Conservation (phyloP, 805 yeast genomes). For the Cyberlindnera suaveolens region DNA sequence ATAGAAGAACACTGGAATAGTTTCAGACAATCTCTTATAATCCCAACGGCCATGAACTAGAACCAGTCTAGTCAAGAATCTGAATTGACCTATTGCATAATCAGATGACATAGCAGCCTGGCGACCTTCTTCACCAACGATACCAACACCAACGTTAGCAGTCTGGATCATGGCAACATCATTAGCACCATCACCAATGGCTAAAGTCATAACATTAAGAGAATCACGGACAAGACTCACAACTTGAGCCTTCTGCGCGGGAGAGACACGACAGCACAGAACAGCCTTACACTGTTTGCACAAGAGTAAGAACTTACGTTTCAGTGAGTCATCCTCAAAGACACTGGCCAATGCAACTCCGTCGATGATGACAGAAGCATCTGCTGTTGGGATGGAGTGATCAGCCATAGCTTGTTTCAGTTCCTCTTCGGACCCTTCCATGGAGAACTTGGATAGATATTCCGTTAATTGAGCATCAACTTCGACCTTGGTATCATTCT, state of each 20-base stretch:
- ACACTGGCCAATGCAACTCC: constrained; percentile 66
- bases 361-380: constrained; percentile 65
- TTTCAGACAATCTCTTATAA: constrained; percentile 71
- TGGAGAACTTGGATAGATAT: constrained; percentile 39
- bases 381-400: constrained; percentile 65
- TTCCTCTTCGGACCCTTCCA: constrained; percentile 55
- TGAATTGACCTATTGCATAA: constrained; percentile 78
- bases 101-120: constrained; percentile 87
- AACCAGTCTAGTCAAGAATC: constrained; percentile 59
- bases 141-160: constrained; percentile 65
- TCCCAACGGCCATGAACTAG: constrained; percentile 85
- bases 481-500: constrained; percentile 8
- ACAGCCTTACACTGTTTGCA: constrained; percentile 82
- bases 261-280: constrained; percentile 96
- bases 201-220: constrained; percentile 75
- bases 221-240: constrained; percentile 71
- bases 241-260: constrained; percentile 92
- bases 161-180: constrained; percentile 90
- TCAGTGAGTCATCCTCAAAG: constrained; percentile 33
- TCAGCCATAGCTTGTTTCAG: constrained; percentile 43
- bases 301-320: constrained; percentile 55
- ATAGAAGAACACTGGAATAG: constrained; percentile 78
- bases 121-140: constrained; percentile 86
- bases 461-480: constrained; percentile 30
- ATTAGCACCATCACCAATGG: constrained; percentile 81